Evolutionary conservation across 1,284 basidiomycete species (phyloP), one percentile per base, ranked within the genome.

Genomic region (Puccinia coronata): DNA sequence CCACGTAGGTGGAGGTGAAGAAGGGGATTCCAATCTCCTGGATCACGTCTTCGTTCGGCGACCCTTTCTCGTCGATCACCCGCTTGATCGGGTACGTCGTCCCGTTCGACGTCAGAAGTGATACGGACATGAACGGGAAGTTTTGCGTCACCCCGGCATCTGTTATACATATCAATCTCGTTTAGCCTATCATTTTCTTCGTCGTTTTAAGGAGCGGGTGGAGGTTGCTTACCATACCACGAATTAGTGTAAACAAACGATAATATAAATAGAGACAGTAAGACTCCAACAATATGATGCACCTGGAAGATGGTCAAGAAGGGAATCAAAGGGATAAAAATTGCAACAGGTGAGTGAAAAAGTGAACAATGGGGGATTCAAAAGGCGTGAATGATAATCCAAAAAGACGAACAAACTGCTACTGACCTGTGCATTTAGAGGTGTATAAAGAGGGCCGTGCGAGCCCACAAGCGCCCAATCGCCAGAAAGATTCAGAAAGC

Each of bases 111-210:
- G 18, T 25, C 23, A 81, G 47, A 28, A 81, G 36, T 0, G 79
- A 81, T 18, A 74, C 79, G 23, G 79, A 74, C 70, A 81, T 61
- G 49, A 81, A 81, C 18, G 79, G 79, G 28, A 81, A 81, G 47
- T 75, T 67, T 81, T 81, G 79, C 4, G 28, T 41, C 28, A 74
- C 16, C 16, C 79, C 79, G 11, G 71, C 70, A 41, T 74, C 79
- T 81, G 12, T 25, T 9, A 12, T 28, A 23, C 9, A 28, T 28
- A 9, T 39, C 47, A 36, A 3, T 28, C 18, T 28, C 28, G 47
- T 59, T 25, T n/a, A 5, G 9, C 41, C 23, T 11, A 12, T 59
- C 23, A 36, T 3, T n/a, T 41, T 74, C 28, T 1, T 1, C 31
- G 2, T 72, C 49, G 23, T 28, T 31, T 53, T 34, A 51, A 31